A percentile compares a stretch with the other conserved stretches of the same genome.
Evolutionary conservation across 140 eudicot species (phyloP).

Genomic region (Ambrosia hybrid): DNA sequence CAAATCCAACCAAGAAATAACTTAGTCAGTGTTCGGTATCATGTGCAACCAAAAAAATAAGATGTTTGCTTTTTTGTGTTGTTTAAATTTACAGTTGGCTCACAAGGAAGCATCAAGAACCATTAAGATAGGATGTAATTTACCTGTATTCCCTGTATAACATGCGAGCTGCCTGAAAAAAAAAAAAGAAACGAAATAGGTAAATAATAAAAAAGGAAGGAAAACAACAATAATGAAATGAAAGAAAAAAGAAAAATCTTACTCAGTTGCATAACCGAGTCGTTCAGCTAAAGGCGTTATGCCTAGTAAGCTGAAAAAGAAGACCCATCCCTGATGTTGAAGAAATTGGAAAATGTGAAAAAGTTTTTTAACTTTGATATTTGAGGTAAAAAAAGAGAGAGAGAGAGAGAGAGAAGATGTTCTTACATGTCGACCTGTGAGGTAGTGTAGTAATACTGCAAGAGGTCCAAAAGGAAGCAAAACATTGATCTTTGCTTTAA

Average conservation of each 20-base stretch:
- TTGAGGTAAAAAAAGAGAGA: background rate
- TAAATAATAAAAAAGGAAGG: background rate
- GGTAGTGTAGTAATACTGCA: constrained; percentile 72
- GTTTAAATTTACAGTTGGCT: constrained; percentile 3
- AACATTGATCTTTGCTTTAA: constrained; percentile 80
- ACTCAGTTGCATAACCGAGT: constrained; percentile 90
- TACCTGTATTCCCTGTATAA: constrained; percentile 87
- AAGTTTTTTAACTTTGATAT: constrained; percentile 6
- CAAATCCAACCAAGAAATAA: constrained; percentile 35
- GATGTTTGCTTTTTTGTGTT: background rate
- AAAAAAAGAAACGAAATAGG: constrained; percentile 16
- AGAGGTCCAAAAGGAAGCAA: constrained; percentile 91
- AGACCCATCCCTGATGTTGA: constrained; percentile 74
- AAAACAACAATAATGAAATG: background rate
- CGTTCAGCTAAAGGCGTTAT: constrained; percentile 93
- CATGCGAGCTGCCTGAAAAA: constrained; percentile 70
- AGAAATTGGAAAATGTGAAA: background rate
- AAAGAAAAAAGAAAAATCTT: constrained; percentile 28
- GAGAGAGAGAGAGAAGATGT: background rate
- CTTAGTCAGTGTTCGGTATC: background rate
- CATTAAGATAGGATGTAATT: background rate
- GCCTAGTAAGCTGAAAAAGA: constrained; percentile 83
- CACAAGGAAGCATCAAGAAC: background rate
- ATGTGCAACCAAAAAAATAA: background rate
- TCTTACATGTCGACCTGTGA: constrained; percentile 68